A percentile compares a stretch with the other conserved stretches of the same genome.
Conservation (phyloP, 1,284 basidiomycete genomes). For the Rhizopogon parksii region DNA sequence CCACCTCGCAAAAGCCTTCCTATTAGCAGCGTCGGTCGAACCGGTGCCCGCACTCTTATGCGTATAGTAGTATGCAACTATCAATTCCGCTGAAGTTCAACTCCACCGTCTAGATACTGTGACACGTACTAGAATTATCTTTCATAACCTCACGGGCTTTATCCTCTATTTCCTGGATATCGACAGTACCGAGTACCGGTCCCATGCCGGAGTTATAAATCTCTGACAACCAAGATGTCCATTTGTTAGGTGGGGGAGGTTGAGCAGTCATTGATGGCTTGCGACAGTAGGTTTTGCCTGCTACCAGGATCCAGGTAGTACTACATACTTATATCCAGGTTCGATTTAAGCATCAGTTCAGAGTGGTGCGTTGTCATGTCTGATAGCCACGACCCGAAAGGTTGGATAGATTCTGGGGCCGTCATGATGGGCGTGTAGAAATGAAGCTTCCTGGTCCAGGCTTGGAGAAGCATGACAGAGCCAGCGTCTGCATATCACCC, state of each 20-base stretch:
- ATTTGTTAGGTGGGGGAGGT: constrained; percentile 17
- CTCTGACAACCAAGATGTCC: constrained; percentile 17
- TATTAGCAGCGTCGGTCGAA: constrained; percentile 52
- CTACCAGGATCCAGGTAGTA: background rate
- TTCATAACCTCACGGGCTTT: constrained; percentile 38
- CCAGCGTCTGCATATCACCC: too few species aligned
- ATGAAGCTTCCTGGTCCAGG: too few species aligned
- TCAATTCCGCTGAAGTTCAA: background rate
- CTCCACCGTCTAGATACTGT: constrained; percentile 1
- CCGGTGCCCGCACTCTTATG: constrained; percentile 56
- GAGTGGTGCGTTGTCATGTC: too few species aligned
- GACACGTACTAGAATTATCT: constrained; percentile 29
- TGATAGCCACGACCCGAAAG: too few species aligned
- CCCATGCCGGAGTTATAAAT: constrained; percentile 23
- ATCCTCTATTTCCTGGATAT: constrained; percentile 37
- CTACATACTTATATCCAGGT: background rate
- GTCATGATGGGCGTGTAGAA: too few species aligned
- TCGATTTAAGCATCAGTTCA: background rate
- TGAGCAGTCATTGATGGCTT: constrained; percentile 11
- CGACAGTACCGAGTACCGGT: constrained; percentile 35
- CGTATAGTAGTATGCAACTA: constrained; percentile 59
- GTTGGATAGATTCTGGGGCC: too few species aligned
- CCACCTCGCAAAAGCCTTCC: constrained; percentile 50
- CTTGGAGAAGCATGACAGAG: too few species aligned
- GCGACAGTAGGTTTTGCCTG: background rate